Conservation (phyloP, 225 moss, liverwort and hornwort genomes). For the Takakia lepidozioides region DNA sequence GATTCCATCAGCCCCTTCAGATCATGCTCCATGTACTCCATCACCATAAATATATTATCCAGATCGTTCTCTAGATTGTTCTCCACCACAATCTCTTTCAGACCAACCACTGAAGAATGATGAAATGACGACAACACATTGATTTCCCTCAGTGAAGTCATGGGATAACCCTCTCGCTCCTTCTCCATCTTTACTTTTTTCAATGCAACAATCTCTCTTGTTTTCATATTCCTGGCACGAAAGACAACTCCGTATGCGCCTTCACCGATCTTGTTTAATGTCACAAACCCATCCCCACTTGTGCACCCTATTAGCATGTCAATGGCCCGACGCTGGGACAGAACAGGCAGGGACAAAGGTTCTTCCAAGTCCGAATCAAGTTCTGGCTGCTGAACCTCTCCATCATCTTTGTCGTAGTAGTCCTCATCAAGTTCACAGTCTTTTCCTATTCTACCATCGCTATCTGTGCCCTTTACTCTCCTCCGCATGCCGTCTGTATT, state of each 20-base stretch:
- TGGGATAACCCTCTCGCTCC: background rate
- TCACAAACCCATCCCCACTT: constrained; percentile 10
- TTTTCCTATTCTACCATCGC: no score
- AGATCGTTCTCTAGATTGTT: constrained; percentile 29
- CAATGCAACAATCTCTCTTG: constrained; percentile 6
- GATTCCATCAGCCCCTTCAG: background rate
- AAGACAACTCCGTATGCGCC: constrained; percentile 13
- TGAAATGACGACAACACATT: constrained; percentile 2
- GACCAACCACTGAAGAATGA: constrained; percentile 9
- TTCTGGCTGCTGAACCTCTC: constrained; percentile 74
- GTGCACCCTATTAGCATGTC: constrained; percentile 6
- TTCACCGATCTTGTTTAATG: constrained; percentile 3
- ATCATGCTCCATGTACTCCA: constrained; percentile 11
- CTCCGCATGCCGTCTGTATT: constrained; percentile 75
- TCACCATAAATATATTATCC: constrained; percentile 35
- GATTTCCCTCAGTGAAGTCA: background rate
- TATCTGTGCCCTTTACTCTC: constrained; percentile 90
- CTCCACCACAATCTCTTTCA: constrained; percentile 1
- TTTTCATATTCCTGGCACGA: constrained; percentile 3
- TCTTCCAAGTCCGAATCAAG: constrained; percentile 68
- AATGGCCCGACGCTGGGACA: constrained; percentile 11
- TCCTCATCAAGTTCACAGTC: constrained; percentile 77
- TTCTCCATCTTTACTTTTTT: constrained; percentile 5
- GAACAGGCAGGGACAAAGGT: constrained; percentile 18
- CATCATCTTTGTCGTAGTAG: constrained; percentile 46